Base-by-base conservation (phyloP, 495 filamentous ascomycete genomes). In the Penicillium cataractarum region DNA sequence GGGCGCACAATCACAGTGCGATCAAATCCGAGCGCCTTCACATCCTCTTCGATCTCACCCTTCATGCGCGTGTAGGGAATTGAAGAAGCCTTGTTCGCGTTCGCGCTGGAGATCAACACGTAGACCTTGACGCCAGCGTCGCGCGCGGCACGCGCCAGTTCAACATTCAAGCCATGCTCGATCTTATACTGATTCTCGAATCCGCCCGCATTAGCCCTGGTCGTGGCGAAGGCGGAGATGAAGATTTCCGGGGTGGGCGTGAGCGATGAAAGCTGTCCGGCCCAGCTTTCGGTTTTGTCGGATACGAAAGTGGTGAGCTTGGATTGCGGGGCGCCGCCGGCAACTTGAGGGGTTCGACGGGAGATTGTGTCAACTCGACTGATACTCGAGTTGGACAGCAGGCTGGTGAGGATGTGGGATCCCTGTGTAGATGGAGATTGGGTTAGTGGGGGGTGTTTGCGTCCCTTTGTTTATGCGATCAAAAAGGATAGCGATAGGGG, bases 161-260 rank as follows among this genome's bases (percentile, higher is more conserved):
- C 85, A 48, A 92, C 70, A 72, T 91, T 91, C 31, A 92, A 77
- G 69, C 89, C 89, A 73, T 90, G 84, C 73, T 93, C 90, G 39
- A 93, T 86, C 66, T 90, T 90, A 69, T 89, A 86, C 72, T 92
- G 90, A 65, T 88, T 87, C 35, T 84, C 84, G 62, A 92, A 81
- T 44, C 88, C 84, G 31, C 90, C 90, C 0, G 89, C 90, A 33
- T 81, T 80, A 0, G 64, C 83, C 21, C 84, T 80, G 6, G 90
- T 92, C 1, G 89, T 92, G 50, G 81, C 90, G 22, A 93, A 78
- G 17, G 86, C 78, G 0, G 89, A 89, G 60, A 90, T 80, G 68
- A 90, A 85, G 48, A 86, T 80, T 2, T 78, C 71, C 0, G 89
- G 90, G 0, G 81, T 55, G 0, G 89, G 89, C 0, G 74, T 59